phyloP scores from a whole-genome alignment of 1,284 basidiomycete genomes.

The Rhodotorula mucilaginosa region DNA sequence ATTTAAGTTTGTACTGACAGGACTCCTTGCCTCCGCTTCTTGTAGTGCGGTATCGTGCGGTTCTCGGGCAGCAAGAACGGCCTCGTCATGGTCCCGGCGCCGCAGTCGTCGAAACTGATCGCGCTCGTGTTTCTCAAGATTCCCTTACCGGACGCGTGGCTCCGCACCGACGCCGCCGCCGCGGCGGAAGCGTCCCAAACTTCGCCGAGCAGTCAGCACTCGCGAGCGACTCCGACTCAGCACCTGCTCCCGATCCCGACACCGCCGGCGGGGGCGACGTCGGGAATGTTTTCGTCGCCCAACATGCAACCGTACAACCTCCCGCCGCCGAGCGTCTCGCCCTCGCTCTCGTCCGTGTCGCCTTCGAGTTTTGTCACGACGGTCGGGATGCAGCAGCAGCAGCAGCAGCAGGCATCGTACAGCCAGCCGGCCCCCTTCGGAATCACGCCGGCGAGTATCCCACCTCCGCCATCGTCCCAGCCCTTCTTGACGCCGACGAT shows the following conservation, averaged over 20 bases:
- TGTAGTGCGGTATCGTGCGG: constrained; percentile 32
- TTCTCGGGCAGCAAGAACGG: constrained; percentile 27
- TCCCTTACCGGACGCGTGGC: constrained; percentile 29
- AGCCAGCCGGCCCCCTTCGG: not conserved
- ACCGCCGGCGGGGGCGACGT: not conserved
- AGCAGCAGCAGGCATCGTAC: not conserved
- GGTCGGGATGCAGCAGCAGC: constrained; percentile 5
- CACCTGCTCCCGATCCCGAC: not conserved
- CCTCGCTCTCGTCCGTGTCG: not conserved
- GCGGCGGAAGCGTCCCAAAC: not conserved
- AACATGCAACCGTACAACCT: not conserved
- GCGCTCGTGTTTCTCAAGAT: constrained; percentile 36
- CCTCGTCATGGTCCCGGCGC: constrained; percentile 32
- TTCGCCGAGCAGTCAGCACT: not conserved
- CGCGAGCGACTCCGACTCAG: not conserved
- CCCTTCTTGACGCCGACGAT: not conserved
- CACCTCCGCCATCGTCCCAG: not conserved
- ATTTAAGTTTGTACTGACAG: not conserved
- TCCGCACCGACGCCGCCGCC: constrained; percentile 3
- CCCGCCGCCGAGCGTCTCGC: not conserved
- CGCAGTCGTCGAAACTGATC: constrained; percentile 23
- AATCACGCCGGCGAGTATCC: not conserved
- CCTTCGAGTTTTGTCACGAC: not conserved
- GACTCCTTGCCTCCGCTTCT: no score
- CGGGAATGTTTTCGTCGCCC: constrained; percentile 29